Evolutionary conservation across 148 eudicot species (phyloP), one percentile per base, ranked within the genome.

Genomic region (Euryodendron excelsum): DNA sequence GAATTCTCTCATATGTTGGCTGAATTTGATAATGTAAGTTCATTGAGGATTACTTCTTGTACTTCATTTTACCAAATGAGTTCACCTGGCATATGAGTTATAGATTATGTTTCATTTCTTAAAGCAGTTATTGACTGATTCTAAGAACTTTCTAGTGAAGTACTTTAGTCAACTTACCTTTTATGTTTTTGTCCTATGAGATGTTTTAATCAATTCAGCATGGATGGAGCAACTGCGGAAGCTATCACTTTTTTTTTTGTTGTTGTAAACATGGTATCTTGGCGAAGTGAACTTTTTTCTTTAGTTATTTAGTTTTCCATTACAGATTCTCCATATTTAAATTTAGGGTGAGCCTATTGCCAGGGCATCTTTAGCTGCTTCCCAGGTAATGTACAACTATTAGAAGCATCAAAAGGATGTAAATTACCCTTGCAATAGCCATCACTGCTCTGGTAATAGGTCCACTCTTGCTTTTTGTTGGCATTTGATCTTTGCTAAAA

Each of bases 11-110:
- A 91, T 90, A 86, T 89, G 83, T 81, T 91, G 33, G 78, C 90
- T 68, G 97, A 91, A 58, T 89, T 93, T 74, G 97, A 90, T 76
- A 88, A 83, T 72, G 95, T 93, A 89, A 89, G 97, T 79, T 48
- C 67, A 79, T 58, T 73, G 11, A 34, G 80, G 61, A 56, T 58
- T 59, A 17, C 28, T 18, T 59, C 15, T 30, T 39, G 14, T 50
- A 30, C 20, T 78, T 61, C 17, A n/a, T 28, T 60, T 72, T 72
- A 60, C 21, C 25, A 18, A 67, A 36, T 37, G 25, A 66, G 53
- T 23, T 36, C 10, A 53, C 48, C 17, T 23, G 9, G 52, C 48
- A 27, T 56, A 18, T n/a, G 31, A 55, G 65, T 21, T n/a, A 5
- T 23, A 20, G n/a, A 47, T 23, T 39, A 50, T 25, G 27, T 30